A percentile compares a stretch with the other conserved stretches of the same genome.
Conservation (phyloP, 495 filamentous ascomycete species). For the Tetracladium setigerum region DNA sequence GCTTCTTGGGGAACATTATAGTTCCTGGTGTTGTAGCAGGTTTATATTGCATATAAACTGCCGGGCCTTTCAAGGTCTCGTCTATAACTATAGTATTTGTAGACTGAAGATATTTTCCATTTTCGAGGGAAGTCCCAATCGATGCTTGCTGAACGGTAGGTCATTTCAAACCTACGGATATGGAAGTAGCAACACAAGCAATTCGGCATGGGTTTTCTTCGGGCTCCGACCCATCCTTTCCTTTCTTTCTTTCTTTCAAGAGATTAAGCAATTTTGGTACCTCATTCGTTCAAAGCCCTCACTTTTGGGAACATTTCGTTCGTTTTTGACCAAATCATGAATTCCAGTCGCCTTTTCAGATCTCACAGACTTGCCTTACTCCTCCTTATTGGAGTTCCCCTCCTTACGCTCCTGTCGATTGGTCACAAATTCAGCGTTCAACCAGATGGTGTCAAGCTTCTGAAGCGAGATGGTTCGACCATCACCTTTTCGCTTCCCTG, state of each 20-base stretch:
- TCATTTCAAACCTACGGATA: background rate
- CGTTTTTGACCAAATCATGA: constrained; percentile 5
- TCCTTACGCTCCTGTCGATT: constrained; percentile 5
- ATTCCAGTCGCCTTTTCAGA: constrained; percentile 5
- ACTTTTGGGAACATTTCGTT: background rate
- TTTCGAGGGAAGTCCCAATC: no score
- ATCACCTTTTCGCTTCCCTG: constrained; percentile 9
- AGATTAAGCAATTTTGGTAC: background rate
- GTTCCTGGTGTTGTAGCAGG: no score
- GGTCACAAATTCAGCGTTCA: constrained; percentile 2
- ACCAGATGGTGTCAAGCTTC: constrained; percentile 2
- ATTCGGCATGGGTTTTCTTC: background rate
- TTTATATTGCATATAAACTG: no score
- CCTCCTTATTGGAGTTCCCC: constrained; percentile 5
- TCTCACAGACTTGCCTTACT: background rate
- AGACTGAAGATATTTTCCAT: no score
- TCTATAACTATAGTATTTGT: no score
- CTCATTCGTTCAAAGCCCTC: background rate
- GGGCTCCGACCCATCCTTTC: background rate
- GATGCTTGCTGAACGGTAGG: no score
- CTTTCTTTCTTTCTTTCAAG: background rate
- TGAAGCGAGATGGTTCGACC: constrained; percentile 8
- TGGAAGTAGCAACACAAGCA: background rate
- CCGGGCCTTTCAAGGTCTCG: no score
- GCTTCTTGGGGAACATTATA: no score